Conservation (phyloP, 331 rosid genomes). For the Telfairia occidentalis region DNA sequence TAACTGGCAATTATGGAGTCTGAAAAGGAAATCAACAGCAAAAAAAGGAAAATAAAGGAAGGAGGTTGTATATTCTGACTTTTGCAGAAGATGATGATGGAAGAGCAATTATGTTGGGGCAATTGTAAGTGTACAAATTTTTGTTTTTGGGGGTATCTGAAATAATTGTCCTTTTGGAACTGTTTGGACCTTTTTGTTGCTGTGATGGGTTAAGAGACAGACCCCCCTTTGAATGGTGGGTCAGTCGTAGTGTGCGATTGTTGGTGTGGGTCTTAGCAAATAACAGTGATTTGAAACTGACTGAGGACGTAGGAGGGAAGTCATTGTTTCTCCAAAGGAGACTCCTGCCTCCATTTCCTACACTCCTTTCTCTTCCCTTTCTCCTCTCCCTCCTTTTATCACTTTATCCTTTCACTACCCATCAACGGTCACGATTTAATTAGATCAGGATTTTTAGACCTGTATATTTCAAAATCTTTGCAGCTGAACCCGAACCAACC, state of each 20-base stretch:
- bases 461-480: neutral
- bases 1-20: neutral
- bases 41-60: neutral
- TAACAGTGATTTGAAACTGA: slow-evolving; percentile 10
- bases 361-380: neutral
- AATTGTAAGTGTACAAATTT: slow-evolving; percentile 12
- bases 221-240: slow-evolving; percentile 15
- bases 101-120: slow-evolving; percentile 10
- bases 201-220: slow-evolving; percentile 14
- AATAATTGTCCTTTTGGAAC: slow-evolving; percentile 13
- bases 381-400: neutral
- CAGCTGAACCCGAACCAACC: too few relatives aligned
- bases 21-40: neutral
- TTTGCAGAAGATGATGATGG: slow-evolving; percentile 9
- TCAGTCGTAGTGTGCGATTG: slow-evolving; percentile 6
- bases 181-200: slow-evolving; percentile 12
- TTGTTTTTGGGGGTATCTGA: slow-evolving; percentile 12
- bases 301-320: neutral
- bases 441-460: neutral
- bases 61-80: slow-evolving; percentile 7
- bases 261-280: slow-evolving; percentile 12
- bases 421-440: neutral
- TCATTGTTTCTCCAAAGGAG: slow-evolving; percentile 14
- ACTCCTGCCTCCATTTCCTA: slow-evolving; percentile 4
- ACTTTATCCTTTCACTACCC: neutral